A percentile compares a stretch with the other conserved stretches of the same genome.
These are phyloP conservation scores for Millerozyma acaciae DNA, from an alignment of 805 yeast species.

Conservation along the genomic window DNA sequence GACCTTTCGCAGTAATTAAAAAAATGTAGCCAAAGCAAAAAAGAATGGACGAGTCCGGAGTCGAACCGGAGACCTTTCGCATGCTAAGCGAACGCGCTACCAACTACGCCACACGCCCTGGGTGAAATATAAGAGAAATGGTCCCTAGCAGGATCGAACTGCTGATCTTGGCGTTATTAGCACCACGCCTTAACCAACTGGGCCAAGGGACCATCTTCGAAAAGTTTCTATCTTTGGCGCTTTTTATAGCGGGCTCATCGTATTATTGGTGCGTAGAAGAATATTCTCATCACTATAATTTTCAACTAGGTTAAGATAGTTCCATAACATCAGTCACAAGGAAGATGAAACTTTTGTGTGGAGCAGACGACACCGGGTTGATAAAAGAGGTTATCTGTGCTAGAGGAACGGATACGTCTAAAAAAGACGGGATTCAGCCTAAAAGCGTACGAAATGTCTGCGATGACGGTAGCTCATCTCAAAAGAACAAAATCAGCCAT, in stretches of 20 bases:
- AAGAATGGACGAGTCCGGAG: constrained; percentile 38
- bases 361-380: constrained; percentile 66
- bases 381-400: constrained; percentile 61
- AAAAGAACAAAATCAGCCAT: constrained; percentile 33
- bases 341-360: constrained; percentile 56
- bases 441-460: constrained; percentile 44
- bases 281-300: no score
- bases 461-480: constrained; percentile 19
- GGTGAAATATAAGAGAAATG: constrained; percentile 25
- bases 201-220: constrained; percentile 56
- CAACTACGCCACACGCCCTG: constrained; percentile 48
- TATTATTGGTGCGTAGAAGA: no score
- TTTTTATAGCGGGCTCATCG: no score
- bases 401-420: constrained; percentile 77
- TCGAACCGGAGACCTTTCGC: constrained; percentile 49
- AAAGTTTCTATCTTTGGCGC: no score
- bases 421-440: constrained; percentile 63
- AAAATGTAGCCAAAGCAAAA: no score
- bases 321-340: no score
- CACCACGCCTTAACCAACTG: constrained; percentile 53
- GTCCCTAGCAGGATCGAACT: constrained; percentile 84
- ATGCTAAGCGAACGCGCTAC: constrained; percentile 49
- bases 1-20: no score
- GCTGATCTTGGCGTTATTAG: constrained; percentile 63
- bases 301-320: no score